Conservation (phyloP, 129 eudicot genomes). For the Cynara cardunculus region DNA sequence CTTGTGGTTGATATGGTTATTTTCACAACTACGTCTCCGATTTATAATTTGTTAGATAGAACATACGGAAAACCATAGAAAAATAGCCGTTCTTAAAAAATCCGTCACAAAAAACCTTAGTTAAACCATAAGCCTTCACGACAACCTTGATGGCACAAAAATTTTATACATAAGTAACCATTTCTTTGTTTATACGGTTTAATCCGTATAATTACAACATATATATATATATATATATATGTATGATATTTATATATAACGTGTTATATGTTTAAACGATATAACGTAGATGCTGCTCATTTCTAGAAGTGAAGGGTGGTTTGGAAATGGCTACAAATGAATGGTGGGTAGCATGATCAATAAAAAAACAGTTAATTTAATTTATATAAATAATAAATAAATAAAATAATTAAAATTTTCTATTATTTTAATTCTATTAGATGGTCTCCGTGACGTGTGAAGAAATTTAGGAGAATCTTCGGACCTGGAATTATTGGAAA, state of each 20-base stretch:
- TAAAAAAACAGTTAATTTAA: constrained; percentile 5
- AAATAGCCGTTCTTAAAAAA: too few relatives aligned
- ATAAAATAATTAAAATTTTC: background rate
- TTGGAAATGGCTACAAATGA: constrained; percentile 4
- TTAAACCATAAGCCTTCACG: too few relatives aligned
- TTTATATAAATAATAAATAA: background rate
- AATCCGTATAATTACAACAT: too few relatives aligned
- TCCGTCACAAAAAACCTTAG: too few relatives aligned
- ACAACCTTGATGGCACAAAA: too few relatives aligned
- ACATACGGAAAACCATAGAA: background rate
- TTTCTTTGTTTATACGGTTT: too few relatives aligned
- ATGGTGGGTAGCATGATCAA: constrained; percentile 20
- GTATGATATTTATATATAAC: too few relatives aligned
- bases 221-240: too few relatives aligned
- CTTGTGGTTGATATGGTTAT: background rate
- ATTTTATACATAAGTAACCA: too few relatives aligned
- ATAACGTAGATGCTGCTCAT: background rate
- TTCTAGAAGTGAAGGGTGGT: background rate
- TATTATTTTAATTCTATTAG: background rate
- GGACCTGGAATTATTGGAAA: constrained; percentile 18
- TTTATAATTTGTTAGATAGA: too few relatives aligned
- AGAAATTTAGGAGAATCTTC: constrained; percentile 14
- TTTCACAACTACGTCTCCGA: background rate
- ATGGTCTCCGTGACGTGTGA: constrained; percentile 22
- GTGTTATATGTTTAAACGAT: too few relatives aligned